Conservation (phyloP, 306 rosid species). For the Mimosa bimucronata region DNA sequence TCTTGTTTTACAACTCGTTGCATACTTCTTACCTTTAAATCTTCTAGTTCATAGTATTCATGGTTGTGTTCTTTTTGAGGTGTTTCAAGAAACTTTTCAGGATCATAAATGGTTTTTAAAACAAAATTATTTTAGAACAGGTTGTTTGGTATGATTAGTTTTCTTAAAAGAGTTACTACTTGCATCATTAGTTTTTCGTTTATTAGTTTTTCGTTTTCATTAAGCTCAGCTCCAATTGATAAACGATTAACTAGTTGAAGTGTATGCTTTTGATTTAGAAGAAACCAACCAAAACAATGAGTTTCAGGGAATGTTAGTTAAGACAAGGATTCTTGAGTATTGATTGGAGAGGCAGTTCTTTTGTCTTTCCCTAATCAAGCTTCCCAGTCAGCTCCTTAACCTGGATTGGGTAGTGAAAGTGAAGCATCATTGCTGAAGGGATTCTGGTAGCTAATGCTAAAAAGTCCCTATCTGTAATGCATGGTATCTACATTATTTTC, state of each 20-base stretch:
- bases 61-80: not conserved
- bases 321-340: not conserved
- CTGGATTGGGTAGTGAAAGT: not conserved
- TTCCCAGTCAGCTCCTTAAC: not conserved
- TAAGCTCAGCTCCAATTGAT: not conserved
- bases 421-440: not conserved
- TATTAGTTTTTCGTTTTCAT: not conserved
- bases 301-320: not conserved
- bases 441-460: not conserved
- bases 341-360: not conserved
- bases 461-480: not conserved
- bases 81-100: not conserved
- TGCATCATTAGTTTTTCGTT: too few species aligned
- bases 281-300: not conserved
- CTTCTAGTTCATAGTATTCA: conserved; percentile 1
- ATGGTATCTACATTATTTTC: not conserved
- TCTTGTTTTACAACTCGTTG: not conserved
- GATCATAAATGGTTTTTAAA: not conserved
- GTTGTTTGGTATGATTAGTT: not conserved
- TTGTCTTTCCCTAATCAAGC: not conserved
- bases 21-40: not conserved
- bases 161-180: not conserved
- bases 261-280: not conserved
- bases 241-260: not conserved
- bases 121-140: conserved; percentile 8